Evolutionary conservation across 208 protist genomes (phyloP).

Genomic region (Leishmania martiniquensis): DNA sequence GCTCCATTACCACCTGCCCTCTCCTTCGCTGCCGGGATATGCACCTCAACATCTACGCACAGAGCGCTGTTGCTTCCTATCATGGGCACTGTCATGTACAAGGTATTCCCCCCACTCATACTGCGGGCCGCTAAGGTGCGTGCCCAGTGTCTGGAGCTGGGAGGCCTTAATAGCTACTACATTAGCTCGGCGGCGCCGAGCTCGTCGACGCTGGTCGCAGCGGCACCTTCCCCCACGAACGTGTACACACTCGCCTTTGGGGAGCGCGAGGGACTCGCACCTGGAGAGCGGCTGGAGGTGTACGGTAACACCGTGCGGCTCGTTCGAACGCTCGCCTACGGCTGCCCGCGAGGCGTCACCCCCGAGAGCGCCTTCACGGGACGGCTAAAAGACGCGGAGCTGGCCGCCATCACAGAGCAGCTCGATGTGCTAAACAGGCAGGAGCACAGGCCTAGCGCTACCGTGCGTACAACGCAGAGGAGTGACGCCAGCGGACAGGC

Average conservation of each 20-base stretch:
- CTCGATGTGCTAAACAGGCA: conserved; percentile 21
- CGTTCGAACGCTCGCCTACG: conserved; percentile 49
- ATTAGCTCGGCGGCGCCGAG: conserved; percentile 31
- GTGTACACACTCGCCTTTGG: conserved; percentile 73
- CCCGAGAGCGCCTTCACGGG: conserved; percentile 29
- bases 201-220: conserved; percentile 41
- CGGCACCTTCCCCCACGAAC: conserved; percentile 61
- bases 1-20: not conserved
- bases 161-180: conserved; percentile 43
- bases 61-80: not conserved
- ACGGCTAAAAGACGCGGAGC: conserved; percentile 19
- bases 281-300: conserved; percentile 68
- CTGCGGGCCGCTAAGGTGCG: conserved; percentile 45
- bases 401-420: conserved; percentile 34
- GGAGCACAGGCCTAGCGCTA: conserved; percentile 12
- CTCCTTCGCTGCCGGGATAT: not conserved
- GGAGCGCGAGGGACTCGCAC: conserved; percentile 59
- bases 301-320: conserved; percentile 56
- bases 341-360: conserved; percentile 41
- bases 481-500: not conserved
- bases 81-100: conserved; percentile 19
- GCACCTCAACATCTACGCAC: not conserved
- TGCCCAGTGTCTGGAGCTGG: conserved; percentile 34
- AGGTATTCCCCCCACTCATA: conserved; percentile 36
- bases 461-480: not conserved